Percentiles rank a stretch among this genome's conserved stretches.
Conservation (phyloP, 495 filamentous ascomycete species). For the Daldinia grandis region DNA sequence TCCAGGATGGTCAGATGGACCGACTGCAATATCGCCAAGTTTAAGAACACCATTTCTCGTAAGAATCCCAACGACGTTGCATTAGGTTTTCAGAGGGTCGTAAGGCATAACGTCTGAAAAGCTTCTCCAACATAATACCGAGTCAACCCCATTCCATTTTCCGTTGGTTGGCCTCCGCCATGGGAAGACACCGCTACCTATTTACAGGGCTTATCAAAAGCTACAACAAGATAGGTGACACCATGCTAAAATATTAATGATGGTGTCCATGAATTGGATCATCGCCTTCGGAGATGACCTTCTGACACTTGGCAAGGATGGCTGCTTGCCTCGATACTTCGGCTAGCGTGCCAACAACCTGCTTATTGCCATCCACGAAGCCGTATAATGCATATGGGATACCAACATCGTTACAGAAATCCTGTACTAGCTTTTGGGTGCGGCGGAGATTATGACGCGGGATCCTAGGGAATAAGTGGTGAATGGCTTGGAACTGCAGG, state of each 20-base stretch:
- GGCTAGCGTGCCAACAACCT: constrained; percentile 82
- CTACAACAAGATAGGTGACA: constrained; percentile 17
- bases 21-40: constrained; percentile 21
- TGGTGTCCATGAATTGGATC: constrained; percentile 50
- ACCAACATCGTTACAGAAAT: constrained; percentile 89
- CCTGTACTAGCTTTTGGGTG: constrained; percentile 82
- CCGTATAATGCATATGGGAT: constrained; percentile 95
- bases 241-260: constrained; percentile 30
- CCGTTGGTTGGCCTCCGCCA: neutral
- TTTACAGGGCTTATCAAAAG: constrained; percentile 22
- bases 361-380: constrained; percentile 90
- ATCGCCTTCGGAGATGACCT: constrained; percentile 55
- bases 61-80: constrained; percentile 16
- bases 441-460: constrained; percentile 90
- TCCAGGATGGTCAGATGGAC: constrained; percentile 28
- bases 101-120: constrained; percentile 17
- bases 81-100: constrained; percentile 17
- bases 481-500: constrained; percentile 95
- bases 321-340: constrained; percentile 89
- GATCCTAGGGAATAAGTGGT: constrained; percentile 94
- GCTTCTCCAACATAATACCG: constrained; percentile 4
- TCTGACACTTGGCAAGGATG: constrained; percentile 88
- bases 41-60: constrained; percentile 4
- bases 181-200: constrained; percentile 19
- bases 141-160: constrained; percentile 9